phyloP scores from a whole-genome alignment of 192 early-diverging fungal species.

The Mycoemilia scoparia region DNA sequence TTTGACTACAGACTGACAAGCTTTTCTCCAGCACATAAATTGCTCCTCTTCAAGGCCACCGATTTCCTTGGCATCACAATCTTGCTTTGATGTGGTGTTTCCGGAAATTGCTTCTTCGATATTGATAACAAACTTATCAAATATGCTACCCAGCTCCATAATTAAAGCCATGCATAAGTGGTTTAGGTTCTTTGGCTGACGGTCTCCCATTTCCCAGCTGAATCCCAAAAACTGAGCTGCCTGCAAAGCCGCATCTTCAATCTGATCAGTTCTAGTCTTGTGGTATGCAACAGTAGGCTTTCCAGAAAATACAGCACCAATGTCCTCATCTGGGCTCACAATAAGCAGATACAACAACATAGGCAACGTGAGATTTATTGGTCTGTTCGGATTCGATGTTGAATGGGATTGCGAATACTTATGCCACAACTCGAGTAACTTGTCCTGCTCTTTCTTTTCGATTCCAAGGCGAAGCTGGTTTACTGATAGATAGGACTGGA shows the following conservation, averaged over 20 bases:
- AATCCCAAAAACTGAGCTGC: constrained; percentile 28
- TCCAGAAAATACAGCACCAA: constrained; percentile 20
- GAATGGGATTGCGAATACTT: constrained; percentile 11
- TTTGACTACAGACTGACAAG: constrained; percentile 17
- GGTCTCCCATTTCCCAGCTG: constrained; percentile 29
- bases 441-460: constrained; percentile 16
- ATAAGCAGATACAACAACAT: constrained; percentile 28
- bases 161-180: constrained; percentile 30
- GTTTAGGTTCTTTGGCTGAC: constrained; percentile 25
- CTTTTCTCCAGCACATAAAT: constrained; percentile 27
- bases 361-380: constrained; percentile 21
- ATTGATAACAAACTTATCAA: constrained; percentile 19
- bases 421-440: constrained; percentile 20
- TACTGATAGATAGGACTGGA: constrained; percentile 24
- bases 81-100: neutral
- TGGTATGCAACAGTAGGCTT: constrained; percentile 19
- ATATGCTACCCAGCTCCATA: constrained; percentile 21
- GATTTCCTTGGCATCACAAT: constrained; percentile 16
- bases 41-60: constrained; percentile 20
- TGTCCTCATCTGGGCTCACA: constrained; percentile 24
- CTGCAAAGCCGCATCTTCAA: constrained; percentile 29
- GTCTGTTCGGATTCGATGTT: constrained; percentile 12
- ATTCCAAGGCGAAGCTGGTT: constrained; percentile 27
- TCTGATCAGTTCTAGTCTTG: constrained; percentile 26
- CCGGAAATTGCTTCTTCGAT: constrained; percentile 2